Evolutionary conservation across 345 rosid species (phyloP).

Genomic region (Arabidopsis suecica): DNA sequence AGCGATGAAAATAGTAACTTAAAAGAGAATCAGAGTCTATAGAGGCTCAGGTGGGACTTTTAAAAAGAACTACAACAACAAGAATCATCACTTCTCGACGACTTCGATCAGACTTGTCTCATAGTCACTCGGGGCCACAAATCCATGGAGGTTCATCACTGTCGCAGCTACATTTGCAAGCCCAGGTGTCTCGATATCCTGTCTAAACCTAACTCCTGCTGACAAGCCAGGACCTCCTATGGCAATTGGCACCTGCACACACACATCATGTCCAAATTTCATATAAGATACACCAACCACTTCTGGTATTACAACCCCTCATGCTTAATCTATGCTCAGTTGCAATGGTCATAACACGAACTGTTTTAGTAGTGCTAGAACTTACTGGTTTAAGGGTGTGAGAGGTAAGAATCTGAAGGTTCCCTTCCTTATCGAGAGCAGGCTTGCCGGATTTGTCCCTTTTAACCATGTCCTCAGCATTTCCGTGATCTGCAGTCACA

Average conservation of each 20-base stretch:
- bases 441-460: slow-evolving; percentile 90
- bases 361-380: not conserved
- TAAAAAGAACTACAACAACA: slow-evolving; percentile 15
- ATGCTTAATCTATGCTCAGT: slow-evolving; percentile 14
- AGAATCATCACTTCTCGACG: slow-evolving; percentile 50
- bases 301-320: not conserved
- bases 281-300: not conserved
- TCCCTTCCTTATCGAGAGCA: slow-evolving; percentile 67
- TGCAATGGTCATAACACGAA: not conserved
- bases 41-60: slow-evolving; percentile 8
- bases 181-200: slow-evolving; percentile 68
- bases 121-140: slow-evolving; percentile 83
- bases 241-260: slow-evolving; percentile 83
- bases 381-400: slow-evolving; percentile 96
- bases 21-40: not conserved
- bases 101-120: slow-evolving; percentile 89
- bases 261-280: slow-evolving; percentile 14
- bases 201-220: slow-evolving; percentile 71
- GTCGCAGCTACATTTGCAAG: slow-evolving; percentile 99
- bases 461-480: slow-evolving; percentile 99
- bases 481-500: slow-evolving; percentile 96
- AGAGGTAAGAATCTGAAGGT: slow-evolving; percentile 91
- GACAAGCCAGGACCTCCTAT: slow-evolving; percentile 94
- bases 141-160: slow-evolving; percentile 94
- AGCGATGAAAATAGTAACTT: slow-evolving; percentile 1